Evolutionary conservation across 495 filamentous ascomycete species (phyloP).

Genomic region (Penicillium odoratum): DNA sequence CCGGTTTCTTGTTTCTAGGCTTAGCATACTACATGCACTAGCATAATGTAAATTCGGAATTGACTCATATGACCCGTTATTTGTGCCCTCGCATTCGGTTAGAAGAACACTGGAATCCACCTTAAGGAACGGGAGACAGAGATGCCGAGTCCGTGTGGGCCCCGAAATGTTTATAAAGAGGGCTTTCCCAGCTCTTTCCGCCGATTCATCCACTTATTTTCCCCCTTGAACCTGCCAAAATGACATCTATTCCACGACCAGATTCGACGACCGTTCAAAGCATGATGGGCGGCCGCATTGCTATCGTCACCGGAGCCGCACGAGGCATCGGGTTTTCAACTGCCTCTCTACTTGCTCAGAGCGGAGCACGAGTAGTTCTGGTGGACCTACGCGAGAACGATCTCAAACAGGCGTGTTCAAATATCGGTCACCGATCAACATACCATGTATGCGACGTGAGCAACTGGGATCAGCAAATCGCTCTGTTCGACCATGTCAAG

Average conservation of each 20-base stretch:
- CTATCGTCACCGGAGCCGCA: constrained; percentile 38
- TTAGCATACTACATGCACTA: background rate
- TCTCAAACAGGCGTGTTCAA: constrained; percentile 16
- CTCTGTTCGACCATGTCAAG: constrained; percentile 17
- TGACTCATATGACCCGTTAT: background rate
- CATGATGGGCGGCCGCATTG: constrained; percentile 15
- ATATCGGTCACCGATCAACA: constrained; percentile 14
- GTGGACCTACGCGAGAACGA: constrained; percentile 35
- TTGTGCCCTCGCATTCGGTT: background rate
- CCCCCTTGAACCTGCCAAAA: background rate
- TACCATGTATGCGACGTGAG: constrained; percentile 24
- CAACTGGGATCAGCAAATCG: constrained; percentile 22
- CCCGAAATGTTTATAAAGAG: background rate
- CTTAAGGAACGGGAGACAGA: background rate
- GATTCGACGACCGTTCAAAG: constrained; percentile 2
- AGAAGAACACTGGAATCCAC: background rate
- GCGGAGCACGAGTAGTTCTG: constrained; percentile 37
- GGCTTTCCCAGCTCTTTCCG: background rate
- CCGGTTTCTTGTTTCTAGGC: background rate
- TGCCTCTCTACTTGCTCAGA: constrained; percentile 27
- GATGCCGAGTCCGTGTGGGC: constrained; percentile 8
- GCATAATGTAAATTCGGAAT: background rate
- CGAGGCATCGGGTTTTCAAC: constrained; percentile 36
- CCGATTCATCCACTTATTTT: background rate
- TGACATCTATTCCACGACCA: constrained; percentile 20